Base-by-base conservation (phyloP, 352 stramenopile genomes). In the Globisporangium recalcitrans region DNA sequence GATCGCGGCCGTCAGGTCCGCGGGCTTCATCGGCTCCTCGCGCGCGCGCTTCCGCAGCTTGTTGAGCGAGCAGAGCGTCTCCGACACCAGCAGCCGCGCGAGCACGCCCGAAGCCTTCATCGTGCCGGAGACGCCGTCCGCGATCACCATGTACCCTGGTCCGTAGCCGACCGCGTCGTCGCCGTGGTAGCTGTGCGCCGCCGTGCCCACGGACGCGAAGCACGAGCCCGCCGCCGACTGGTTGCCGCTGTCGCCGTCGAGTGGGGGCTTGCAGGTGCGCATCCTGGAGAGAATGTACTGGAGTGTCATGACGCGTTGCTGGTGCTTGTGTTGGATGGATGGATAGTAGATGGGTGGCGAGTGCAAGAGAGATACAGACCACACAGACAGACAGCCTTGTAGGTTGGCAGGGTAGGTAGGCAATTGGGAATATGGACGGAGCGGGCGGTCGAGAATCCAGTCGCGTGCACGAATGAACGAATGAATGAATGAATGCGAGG, bases 141-240 rank as follows among this genome's bases (percentile, higher is more conserved):
- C 82, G 21, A 93, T 78, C 22, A 93, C 85, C 85, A 95, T 93
- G 71, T 90, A 95, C 44, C 79, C 72, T 3, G 84, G 82, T 0
- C 87, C 87, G 62, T 88, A 95, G n/a, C 84, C 87, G 22, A 93
- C 80, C 1, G 87, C 87, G 59, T 95, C 87, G 69, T 95, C 87
- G 38, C 85, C 87, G 55, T 94, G 85, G 69, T 91, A 95, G 59
- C 72, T 84, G 71, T 93, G 81, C 52, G 77, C 73, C 8, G 87
- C 84, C 52, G 77, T 90, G 42, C 78, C 81, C 2, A 95, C 82
- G 5, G 87, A 94, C 60, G 77, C 62, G 62, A 95, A 94, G 64
- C 82, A 87, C 29, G 62, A 52, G 26, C 47, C 48, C 5, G 6
- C 49, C 2, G 29, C 32, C 3, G 49, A 57, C 24, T 58, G 36